phyloP scores from a whole-genome alignment of 352 stramenopile genomes.

The Phytophthora boehmeriae region DNA sequence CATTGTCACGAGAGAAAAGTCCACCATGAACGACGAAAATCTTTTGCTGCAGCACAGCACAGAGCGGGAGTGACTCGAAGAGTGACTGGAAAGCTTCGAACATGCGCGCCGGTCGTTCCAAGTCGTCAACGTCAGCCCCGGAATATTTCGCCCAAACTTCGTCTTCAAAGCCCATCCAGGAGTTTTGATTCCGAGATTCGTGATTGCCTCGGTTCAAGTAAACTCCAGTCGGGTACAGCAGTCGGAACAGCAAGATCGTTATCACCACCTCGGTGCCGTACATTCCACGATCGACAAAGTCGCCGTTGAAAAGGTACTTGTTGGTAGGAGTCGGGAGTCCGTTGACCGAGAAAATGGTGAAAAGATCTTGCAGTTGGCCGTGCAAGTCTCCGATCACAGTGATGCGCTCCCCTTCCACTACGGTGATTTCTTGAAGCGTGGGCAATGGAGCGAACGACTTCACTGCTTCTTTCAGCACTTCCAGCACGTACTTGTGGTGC shows the following conservation, averaged over 20 bases:
- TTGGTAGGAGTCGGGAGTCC: conserved; percentile 90
- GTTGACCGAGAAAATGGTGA: conserved; percentile 95
- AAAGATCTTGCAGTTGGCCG: conserved; percentile 95
- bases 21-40: conserved; percentile 96
- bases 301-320: conserved; percentile 96
- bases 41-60: conserved; percentile 88
- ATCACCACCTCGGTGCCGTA: conserved; percentile 90
- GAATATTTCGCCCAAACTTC: conserved; percentile 89
- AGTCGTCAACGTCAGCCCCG: conserved; percentile 54
- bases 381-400: conserved; percentile 94
- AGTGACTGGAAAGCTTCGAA: conserved; percentile 80
- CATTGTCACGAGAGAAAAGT: conserved; percentile 91
- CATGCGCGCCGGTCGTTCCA: conserved; percentile 48
- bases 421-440: conserved; percentile 88
- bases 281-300: conserved; percentile 95
- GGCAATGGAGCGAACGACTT: conserved; percentile 62
- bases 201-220: conserved; percentile 96
- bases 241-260: conserved; percentile 75
- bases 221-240: conserved; percentile 86
- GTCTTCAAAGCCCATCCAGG: conserved; percentile 94
- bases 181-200: conserved; percentile 94
- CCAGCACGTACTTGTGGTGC: conserved; percentile 92
- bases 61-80: conserved; percentile 92
- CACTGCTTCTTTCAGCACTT: conserved; percentile 80
- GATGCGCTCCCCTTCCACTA: conserved; percentile 88